Evolutionary conservation across 2,329 filamentous ascomycete species (phyloP).

Genomic region (Alternaria ethzedia): DNA sequence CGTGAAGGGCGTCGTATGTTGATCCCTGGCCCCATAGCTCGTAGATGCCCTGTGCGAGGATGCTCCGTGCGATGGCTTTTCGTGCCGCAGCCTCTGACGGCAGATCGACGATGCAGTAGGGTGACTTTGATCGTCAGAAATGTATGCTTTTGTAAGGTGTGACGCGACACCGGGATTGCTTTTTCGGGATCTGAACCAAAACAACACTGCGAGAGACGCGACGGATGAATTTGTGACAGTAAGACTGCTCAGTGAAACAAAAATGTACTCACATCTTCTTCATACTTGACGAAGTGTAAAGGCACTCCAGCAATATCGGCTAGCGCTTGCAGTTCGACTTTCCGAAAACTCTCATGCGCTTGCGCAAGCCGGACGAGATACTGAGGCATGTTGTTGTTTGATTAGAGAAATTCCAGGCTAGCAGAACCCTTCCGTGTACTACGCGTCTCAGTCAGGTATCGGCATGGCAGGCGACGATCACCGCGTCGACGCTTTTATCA

Average conservation of each 20-base stretch:
- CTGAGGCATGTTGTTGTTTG: conserved; percentile 56
- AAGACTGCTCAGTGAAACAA: neutral
- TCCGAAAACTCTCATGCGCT: conserved; percentile 86
- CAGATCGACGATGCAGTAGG: conserved; percentile 80
- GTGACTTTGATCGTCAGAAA: conserved; percentile 66
- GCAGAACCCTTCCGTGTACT: neutral
- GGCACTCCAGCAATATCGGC: conserved; percentile 71
- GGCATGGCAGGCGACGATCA: conserved; percentile 17
- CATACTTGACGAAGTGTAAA: conserved; percentile 77
- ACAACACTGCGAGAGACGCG: neutral
- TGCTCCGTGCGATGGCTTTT: conserved; percentile 74
- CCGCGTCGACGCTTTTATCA: neutral
- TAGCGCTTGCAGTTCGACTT: conserved; percentile 81
- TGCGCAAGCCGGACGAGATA: conserved; percentile 92
- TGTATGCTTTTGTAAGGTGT: neutral
- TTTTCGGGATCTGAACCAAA: neutral
- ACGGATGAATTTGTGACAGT: neutral
- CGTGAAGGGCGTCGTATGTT: conserved; percentile 72
- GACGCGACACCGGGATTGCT: neutral
- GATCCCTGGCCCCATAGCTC: conserved; percentile 83
- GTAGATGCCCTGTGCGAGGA: conserved; percentile 83
- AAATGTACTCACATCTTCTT: conserved; percentile 67
- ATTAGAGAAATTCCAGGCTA: neutral
- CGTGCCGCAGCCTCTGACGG: conserved; percentile 68
- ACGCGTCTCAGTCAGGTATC: conserved; percentile 26